Evolutionary conservation across 2,329 filamentous ascomycete species (phyloP).

Genomic region (Fusarium xylarioides): DNA sequence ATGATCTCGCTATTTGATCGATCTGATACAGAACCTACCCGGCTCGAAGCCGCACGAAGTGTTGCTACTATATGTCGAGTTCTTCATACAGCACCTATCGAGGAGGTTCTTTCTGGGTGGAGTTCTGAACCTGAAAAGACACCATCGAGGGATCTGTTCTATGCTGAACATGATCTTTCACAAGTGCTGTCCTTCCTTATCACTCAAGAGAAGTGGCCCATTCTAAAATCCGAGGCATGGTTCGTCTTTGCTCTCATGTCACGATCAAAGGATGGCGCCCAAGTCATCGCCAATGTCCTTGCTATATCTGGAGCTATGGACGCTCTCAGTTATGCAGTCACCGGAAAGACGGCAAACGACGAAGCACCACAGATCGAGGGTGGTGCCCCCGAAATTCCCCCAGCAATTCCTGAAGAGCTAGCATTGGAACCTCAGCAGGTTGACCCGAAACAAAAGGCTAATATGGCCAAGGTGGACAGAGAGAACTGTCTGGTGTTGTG

Average conservation of each 20-base stretch:
- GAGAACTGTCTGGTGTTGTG: slow-evolving; percentile 70
- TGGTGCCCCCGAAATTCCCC: slow-evolving; percentile 4
- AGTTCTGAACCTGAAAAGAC: slow-evolving; percentile 30
- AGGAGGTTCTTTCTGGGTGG: slow-evolving; percentile 48
- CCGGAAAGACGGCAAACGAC: slow-evolving; percentile 48
- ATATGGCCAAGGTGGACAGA: slow-evolving; percentile 62
- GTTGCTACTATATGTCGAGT: slow-evolving; percentile 63
- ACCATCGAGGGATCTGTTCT: slow-evolving; percentile 51
- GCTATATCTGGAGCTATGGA: slow-evolving; percentile 53
- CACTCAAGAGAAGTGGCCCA: slow-evolving; percentile 66
- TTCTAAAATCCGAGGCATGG: slow-evolving; percentile 68
- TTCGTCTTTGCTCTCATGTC: slow-evolving; percentile 70
- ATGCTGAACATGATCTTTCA: slow-evolving; percentile 55
- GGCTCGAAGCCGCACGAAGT: slow-evolving; percentile 67
- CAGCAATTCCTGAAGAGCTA: slow-evolving; percentile 46
- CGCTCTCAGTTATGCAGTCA: slow-evolving; percentile 59
- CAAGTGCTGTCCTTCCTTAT: slow-evolving; percentile 61
- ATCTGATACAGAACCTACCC: slow-evolving; percentile 60
- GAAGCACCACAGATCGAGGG: slow-evolving; percentile 36
- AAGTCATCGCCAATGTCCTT: slow-evolving; percentile 55
- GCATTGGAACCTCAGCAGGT: slow-evolving; percentile 59
- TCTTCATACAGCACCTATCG: slow-evolving; percentile 55
- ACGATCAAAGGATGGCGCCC: slow-evolving; percentile 59
- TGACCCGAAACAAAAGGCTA: slow-evolving; percentile 54
- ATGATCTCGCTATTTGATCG: slow-evolving; percentile 51